Conservation (phyloP, 345 rosid genomes). For the Pugionium dolabratum region DNA sequence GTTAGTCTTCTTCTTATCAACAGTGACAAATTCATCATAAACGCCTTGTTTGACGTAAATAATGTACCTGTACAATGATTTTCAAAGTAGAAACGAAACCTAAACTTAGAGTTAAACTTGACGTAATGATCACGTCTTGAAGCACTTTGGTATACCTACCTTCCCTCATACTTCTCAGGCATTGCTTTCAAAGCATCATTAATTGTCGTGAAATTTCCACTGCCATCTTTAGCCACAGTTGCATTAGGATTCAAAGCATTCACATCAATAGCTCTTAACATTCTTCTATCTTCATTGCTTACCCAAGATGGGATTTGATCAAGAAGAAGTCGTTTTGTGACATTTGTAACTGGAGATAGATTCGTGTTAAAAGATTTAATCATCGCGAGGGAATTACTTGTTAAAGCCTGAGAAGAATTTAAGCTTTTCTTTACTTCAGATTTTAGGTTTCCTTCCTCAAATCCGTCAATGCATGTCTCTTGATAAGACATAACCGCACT, state of each 20-base stretch:
- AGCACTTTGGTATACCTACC: conserved; percentile 41
- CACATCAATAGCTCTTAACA: conserved; percentile 43
- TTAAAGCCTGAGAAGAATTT: conserved; percentile 47
- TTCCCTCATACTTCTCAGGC: conserved; percentile 56
- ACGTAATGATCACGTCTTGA: conserved; percentile 2
- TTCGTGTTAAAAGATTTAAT: conserved; percentile 38
- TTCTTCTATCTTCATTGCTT: conserved; percentile 56
- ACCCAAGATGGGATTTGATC: conserved; percentile 62
- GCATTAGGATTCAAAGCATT: conserved; percentile 52
- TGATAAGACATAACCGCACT: conserved; percentile 84
- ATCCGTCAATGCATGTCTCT: conserved; percentile 71
- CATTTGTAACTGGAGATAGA: conserved; percentile 19
- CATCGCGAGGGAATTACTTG: conserved; percentile 79
- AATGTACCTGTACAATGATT: conserved; percentile 51
- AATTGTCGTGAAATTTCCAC: conserved; percentile 70
- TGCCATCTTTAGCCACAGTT: conserved; percentile 77
- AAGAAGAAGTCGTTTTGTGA: conserved; percentile 45
- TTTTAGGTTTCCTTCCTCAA: conserved; percentile 62
- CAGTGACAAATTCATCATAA: conserved; percentile 60
- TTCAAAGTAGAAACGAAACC: neutral
- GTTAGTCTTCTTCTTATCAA: conserved; percentile 56
- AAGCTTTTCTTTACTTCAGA: conserved; percentile 48
- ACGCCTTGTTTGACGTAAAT: conserved; percentile 70
- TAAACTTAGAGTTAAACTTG: neutral
- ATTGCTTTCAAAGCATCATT: conserved; percentile 61